Evolutionary conservation across 163 green algal species (phyloP), one percentile per base, ranked within the genome.

Genomic region (Coccomyxa subellipsoidea): DNA sequence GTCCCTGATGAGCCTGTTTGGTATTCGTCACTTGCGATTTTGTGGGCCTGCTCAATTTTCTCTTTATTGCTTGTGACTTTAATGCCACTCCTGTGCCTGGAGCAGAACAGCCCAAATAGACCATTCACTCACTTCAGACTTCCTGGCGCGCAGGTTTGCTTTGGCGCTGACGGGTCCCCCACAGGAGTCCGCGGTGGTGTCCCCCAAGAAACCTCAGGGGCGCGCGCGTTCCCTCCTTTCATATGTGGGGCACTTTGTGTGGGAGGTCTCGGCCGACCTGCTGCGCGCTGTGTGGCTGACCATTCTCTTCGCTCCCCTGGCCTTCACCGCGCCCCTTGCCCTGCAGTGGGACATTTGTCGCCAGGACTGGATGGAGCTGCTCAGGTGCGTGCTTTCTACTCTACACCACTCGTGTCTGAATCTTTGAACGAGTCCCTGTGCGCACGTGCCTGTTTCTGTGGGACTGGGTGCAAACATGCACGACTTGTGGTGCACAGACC

Each of bases 251-350:
- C 18, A n/a, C 4, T 39, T 47, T 10, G 27, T 77, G 21, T 73
- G 66, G 70, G 32, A 77, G 70, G 31, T 40, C 32, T n/a, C 18
- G 12, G 70, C 70, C 10, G 70, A 77, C 5, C 4, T 77, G 18
- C 34, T 38, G 2, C 70, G 70, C 70, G 70, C 70, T 9, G 70
- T 77, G 0, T 94, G 90, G 81, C 85, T 97, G 38, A 54, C 85
- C 21, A 31, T 87, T 54, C 86, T 97, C 7, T 96, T 97, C 82
- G 69, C 88, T 23, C 93, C 93, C 4, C 86, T 85, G 1, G 34
- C 94, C 39, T 23, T 91, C 0, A 83, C 81, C 32, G 86, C 88
- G 10, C 91, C 93, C 37, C 69, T 86, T 37, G 54, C 76, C 12
- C 38, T 94, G 29, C 80, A 87, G 38, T 82, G 87, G 0, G 87